Conservation (phyloP, 2,329 filamentous ascomycete species). For the Epichloe gansuensis region DNA sequence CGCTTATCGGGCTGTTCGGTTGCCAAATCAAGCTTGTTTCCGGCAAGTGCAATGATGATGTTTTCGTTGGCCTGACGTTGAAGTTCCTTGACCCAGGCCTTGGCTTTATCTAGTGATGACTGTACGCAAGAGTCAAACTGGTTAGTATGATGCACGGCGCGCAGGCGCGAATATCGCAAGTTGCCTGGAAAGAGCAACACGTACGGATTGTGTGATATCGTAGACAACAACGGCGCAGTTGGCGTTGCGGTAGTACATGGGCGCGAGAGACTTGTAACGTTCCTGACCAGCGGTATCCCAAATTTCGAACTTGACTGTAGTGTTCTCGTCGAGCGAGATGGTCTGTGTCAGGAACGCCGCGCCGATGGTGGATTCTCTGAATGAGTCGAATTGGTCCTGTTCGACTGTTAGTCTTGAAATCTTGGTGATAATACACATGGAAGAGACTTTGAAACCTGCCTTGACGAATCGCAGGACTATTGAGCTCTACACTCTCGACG, state of each 20-base stretch:
- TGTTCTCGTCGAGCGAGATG: slow-evolving; percentile 93
- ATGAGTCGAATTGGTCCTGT: slow-evolving; percentile 96
- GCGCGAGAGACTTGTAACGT: slow-evolving; percentile 94
- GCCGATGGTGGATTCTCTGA: slow-evolving; percentile 95
- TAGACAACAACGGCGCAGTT: slow-evolving; percentile 99
- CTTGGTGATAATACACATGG: neutral
- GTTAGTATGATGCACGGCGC: neutral
- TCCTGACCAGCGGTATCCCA: slow-evolving; percentile 99
- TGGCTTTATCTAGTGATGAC: slow-evolving; percentile 97
- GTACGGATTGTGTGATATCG: slow-evolving; percentile 96
- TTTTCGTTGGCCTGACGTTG: slow-evolving; percentile 99
- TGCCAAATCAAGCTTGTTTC: slow-evolving; percentile 95
- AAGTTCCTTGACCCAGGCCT: slow-evolving; percentile 97
- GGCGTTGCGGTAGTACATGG: slow-evolving; percentile 99
- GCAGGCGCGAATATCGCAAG: neutral
- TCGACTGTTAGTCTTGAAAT: neutral
- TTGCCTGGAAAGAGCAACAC: slow-evolving; percentile 16
- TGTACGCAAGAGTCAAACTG: slow-evolving; percentile 24
- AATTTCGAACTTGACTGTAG: slow-evolving; percentile 99
- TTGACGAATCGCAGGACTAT: slow-evolving; percentile 97
- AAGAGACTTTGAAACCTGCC: slow-evolving; percentile 37
- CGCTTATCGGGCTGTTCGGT: slow-evolving; percentile 92
- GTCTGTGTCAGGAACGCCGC: slow-evolving; percentile 98
- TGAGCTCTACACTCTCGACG: slow-evolving; percentile 58
- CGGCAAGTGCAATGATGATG: slow-evolving; percentile 95